Evolutionary conservation across 2,329 filamentous ascomycete genomes (phyloP).

Genomic region (Scopulariopsis brevicaulis): DNA sequence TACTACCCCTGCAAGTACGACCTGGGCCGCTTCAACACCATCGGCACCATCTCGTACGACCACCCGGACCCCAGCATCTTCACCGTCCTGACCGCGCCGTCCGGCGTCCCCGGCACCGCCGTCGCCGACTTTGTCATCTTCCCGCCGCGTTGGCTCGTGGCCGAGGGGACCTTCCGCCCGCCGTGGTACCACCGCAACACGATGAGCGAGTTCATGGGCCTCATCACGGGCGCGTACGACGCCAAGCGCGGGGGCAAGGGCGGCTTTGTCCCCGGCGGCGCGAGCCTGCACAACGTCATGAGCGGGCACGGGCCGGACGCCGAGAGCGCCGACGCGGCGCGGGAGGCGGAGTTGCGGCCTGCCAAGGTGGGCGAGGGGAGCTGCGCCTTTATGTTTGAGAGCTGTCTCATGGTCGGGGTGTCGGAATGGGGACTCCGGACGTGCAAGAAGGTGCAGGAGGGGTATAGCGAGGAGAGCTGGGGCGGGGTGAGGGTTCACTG

Average conservation of each 20-base stretch:
- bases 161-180: conserved; percentile 58
- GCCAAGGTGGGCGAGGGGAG: conserved; percentile 47
- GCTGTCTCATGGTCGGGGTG: conserved; percentile 57
- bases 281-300: conserved; percentile 59
- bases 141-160: conserved; percentile 59
- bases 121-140: conserved; percentile 65
- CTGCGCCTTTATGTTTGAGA: conserved; percentile 62
- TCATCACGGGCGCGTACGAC: conserved; percentile 48
- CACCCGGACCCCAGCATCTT: conserved; percentile 73
- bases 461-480: conserved; percentile 78
- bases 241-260: conserved; percentile 43
- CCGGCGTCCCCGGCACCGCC: conserved; percentile 49
- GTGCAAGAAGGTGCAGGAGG: conserved; percentile 48
- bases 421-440: conserved; percentile 56
- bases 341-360: conserved; percentile 40
- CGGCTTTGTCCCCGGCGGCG: conserved; percentile 48
- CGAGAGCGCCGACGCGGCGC: conserved; percentile 42
- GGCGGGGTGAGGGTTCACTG: conserved; percentile 54
- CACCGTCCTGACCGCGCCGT: conserved; percentile 56
- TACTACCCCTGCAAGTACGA: conserved; percentile 80
- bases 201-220: conserved; percentile 54
- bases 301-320: conserved; percentile 54
- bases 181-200: conserved; percentile 65
- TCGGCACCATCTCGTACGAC: conserved; percentile 63
- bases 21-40: conserved; percentile 62